These are phyloP conservation scores for Ceratocystis harringtonii DNA, from an alignment of 2,329 filamentous ascomycete genomes.

Conservation along the genomic window DNA sequence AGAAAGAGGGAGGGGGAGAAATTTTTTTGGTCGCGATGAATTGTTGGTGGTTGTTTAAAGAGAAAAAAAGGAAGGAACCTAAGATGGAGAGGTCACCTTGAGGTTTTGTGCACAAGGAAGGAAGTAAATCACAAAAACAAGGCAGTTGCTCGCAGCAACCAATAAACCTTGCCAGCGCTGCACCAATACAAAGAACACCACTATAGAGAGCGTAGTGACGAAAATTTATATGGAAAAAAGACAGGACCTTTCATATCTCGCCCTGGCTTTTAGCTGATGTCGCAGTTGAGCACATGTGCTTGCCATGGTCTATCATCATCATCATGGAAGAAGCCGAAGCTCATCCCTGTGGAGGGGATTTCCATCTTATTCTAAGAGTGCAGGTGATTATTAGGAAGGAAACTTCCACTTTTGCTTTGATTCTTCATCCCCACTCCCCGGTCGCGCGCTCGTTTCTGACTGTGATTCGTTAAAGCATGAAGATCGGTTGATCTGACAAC, in stretches of 20 bases:
- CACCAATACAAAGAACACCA: neutral
- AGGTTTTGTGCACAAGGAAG: neutral
- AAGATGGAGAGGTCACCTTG: neutral
- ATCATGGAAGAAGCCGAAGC: neutral
- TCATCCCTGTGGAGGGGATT: neutral
- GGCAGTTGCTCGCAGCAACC: slow-evolving; percentile 1
- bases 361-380: neutral
- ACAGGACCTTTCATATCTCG: neutral
- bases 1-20: neutral
- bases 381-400: neutral
- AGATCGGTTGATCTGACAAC: neutral
- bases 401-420: neutral
- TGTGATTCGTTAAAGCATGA: neutral
- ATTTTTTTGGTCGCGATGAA: neutral
- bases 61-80: neutral
- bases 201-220: neutral
- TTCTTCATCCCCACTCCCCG: neutral
- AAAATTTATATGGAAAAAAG: neutral
- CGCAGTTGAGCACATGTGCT: neutral
- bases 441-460: neutral
- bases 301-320: neutral
- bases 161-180: neutral
- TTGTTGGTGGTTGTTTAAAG: neutral
- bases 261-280: neutral
- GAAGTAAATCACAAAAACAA: neutral